phyloP scores from a whole-genome alignment of 225 moss, liverwort and hornwort genomes.

The Lunularia cruciata region DNA sequence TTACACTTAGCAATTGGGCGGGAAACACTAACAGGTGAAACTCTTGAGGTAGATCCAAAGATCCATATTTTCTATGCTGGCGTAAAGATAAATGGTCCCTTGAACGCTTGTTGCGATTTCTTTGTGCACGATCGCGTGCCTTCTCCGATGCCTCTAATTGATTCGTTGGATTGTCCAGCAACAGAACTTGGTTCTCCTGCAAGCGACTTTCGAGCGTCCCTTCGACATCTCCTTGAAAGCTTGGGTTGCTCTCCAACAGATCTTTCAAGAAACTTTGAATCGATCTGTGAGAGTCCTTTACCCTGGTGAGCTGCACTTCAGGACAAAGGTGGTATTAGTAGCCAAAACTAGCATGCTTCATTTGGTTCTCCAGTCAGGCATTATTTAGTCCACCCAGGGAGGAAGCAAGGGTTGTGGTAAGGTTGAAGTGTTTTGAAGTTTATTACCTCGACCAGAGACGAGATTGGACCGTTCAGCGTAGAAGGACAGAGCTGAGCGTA shows the following conservation, averaged over 20 bases:
- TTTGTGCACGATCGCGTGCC: conserved; percentile 55
- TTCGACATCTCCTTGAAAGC: conserved; percentile 53
- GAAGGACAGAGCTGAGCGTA: conserved; percentile 54
- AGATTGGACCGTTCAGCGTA: conserved; percentile 55
- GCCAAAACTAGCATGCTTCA: background rate
- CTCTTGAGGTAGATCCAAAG: conserved; percentile 55
- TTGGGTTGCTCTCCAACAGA: conserved; percentile 61
- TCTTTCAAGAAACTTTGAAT: conserved; percentile 57
- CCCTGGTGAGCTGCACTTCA: conserved; percentile 43
- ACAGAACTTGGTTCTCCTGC: conserved; percentile 49
- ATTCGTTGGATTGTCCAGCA: conserved; percentile 71
- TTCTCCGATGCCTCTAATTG: conserved; percentile 57
- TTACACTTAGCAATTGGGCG: too few species aligned
- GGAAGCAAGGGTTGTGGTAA: background rate
- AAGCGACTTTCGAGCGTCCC: conserved; percentile 58
- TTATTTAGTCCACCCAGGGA: too few species aligned
- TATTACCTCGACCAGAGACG: conserved; percentile 44
- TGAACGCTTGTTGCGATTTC: conserved; percentile 56
- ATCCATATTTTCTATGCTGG: conserved; percentile 65
- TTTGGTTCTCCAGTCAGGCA: too few species aligned
- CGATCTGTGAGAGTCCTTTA: conserved; percentile 33
- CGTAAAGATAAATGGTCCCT: conserved; percentile 60
- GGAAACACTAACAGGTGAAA: conserved; percentile 42
- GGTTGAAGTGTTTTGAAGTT: background rate
- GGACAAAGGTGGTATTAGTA: background rate